These are phyloP conservation scores for Dictyostelium brefeldianum DNA, from an alignment of 78 protist species.

Conservation along the genomic window DNA sequence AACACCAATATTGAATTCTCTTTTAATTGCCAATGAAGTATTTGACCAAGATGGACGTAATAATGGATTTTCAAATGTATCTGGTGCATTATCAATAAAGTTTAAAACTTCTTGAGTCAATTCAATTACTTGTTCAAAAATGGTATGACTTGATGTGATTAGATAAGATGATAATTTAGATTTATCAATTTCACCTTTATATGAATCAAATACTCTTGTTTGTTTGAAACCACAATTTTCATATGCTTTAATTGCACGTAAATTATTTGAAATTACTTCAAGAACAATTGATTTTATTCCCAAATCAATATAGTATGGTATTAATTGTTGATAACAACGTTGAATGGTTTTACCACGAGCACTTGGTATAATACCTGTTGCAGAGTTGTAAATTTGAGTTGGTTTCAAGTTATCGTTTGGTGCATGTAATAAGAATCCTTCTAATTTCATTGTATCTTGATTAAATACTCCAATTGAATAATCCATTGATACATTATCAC, in stretches of 20 bases:
- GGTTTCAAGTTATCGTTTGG: neutral
- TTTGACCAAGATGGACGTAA: conserved; percentile 1
- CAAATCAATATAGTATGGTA: neutral
- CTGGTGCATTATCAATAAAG: neutral
- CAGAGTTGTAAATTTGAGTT: conserved; percentile 5
- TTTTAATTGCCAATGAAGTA: neutral
- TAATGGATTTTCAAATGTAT: neutral
- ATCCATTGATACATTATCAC: neutral
- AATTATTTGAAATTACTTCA: neutral
- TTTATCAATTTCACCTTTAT: conserved; percentile 10
- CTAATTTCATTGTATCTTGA: neutral
- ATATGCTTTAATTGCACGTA: neutral
- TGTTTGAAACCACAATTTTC: conserved; percentile 11
- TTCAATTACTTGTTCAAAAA: neutral
- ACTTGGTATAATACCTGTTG: conserved; percentile 15
- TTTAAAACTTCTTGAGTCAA: neutral
- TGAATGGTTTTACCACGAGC: conserved; percentile 4
- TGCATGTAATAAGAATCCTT: conserved; percentile 15
- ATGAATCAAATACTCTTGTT: neutral
- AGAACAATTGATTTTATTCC: conserved; percentile 8
- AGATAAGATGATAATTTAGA: neutral
- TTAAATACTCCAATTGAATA: neutral
- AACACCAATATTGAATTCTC: neutral
- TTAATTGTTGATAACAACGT: neutral
- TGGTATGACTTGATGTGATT: neutral